Evolutionary conservation across 2,329 filamentous ascomycete genomes (phyloP), one percentile per base, ranked within the genome.

Genomic region (Trichoderma sp.): DNA sequence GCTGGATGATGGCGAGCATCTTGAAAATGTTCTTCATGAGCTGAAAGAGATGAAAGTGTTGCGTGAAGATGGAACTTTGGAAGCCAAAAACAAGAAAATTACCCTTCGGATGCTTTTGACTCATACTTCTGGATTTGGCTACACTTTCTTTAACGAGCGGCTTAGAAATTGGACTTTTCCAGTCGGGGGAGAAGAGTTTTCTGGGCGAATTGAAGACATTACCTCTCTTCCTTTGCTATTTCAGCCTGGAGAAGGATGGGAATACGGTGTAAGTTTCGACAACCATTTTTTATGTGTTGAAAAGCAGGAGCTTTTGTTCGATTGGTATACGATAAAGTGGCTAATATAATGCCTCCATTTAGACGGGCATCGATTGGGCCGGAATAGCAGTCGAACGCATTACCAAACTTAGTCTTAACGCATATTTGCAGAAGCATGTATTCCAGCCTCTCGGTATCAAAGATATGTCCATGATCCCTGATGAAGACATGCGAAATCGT

Each of bases 81-180:
- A 70, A 18, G 7, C 28, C 1, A 70, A 70, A 12, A 70, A 30
- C 5, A 70, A 62, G 11, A 51, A 53, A 12, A 70, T 70, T 7
- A 70, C 67, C 2, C 57, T 70, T 14, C 36, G 67, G 18, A 70
- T 70, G 67, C 39, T 70, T 7, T 28, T 70, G 28, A 61, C n/a
- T 58, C 67, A 70, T 32, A 53, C 57, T 36, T 53, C 67, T 53
- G 67, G 67, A 8, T 70, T 70, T 4, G 67, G 57, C 8, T 70
- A 70, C 30, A 70, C 39, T 6, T 62, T 70, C 21, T 53, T 61
- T 4, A 61, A 70, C 14, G 57, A 70, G 14, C 36, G 67, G 6
- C 39, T 70, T 1, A 70, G 57, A 9, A 8, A 70, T 36, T 70
- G 67, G 67, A 21, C 66, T 15, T 69, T 51, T 15, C 66, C 66